These are phyloP conservation scores for Bruguiera hainesii DNA, from an alignment of 441 rosid genomes.

Conservation along the genomic window DNA sequence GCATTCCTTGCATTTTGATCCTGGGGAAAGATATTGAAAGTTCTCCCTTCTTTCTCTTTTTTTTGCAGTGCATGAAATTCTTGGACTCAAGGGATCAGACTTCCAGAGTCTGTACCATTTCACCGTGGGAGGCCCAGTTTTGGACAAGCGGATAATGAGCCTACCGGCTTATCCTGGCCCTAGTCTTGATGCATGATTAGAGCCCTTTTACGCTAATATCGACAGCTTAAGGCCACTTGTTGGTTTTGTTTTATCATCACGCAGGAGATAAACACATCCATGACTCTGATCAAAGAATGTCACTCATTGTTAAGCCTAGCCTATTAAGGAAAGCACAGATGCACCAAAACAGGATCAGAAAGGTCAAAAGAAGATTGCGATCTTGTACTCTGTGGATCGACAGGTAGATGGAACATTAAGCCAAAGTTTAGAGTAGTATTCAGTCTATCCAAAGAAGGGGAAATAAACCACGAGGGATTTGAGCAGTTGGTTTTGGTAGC, in stretches of 20 bases:
- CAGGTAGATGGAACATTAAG: too few species aligned
- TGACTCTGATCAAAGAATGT: background rate
- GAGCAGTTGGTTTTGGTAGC: too few species aligned
- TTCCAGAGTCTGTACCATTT: conserved; percentile 87
- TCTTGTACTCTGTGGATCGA: too few species aligned
- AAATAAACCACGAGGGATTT: too few species aligned
- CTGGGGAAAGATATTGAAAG: background rate
- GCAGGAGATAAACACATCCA: background rate
- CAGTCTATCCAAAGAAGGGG: too few species aligned
- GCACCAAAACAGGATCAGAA: too few species aligned
- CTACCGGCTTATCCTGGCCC: conserved; percentile 95
- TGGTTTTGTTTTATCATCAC: background rate
- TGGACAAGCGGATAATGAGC: conserved; percentile 82
- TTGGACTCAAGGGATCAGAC: conserved; percentile 55
- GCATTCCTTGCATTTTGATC: background rate
- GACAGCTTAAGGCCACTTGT: background rate
- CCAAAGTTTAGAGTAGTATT: too few species aligned
- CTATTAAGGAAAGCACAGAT: too few species aligned
- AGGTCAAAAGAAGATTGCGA: too few species aligned
- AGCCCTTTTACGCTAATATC: too few species aligned
- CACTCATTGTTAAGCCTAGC: background rate
- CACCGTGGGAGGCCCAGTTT: conserved; percentile 77
- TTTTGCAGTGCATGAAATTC: conserved; percentile 61
- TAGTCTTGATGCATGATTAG: conserved; percentile 40
- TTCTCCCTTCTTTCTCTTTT: background rate